Evolutionary conservation across 2,329 filamentous ascomycete species (phyloP), one percentile per base, ranked within the genome.

Genomic region (Cladosporium colombiae): DNA sequence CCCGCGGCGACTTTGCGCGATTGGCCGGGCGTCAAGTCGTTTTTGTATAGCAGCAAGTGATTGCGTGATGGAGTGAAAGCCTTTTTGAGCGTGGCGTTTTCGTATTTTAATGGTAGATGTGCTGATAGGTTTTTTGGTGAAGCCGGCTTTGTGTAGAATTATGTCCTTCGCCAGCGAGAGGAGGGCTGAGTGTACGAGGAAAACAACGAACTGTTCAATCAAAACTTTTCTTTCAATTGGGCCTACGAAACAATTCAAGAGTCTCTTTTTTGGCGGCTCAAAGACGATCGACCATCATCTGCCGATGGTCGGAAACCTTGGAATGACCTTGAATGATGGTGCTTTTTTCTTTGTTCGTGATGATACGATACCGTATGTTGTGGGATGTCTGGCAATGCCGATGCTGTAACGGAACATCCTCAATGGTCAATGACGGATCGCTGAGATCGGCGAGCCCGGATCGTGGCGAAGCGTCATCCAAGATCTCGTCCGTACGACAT

Each of bases 1-100:
- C 11, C 7, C 56, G 37, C 18, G 33, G 23, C 33, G 33, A 37
- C 23, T 29, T 44, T 35, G 25, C 37, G 56, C 56, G 21, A 29
- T 59, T 59, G 56, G 37, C 35, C 56, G 21, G 56, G 56, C 56
- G 55, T 57, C 13, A 57, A 57, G 31, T 55, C 52, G 52, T 55
- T 55, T 31, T 21, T 55, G 29, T 55, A 55, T 21, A 55, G 52
- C 25, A 55, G 52, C 25, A 21, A 55, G 29, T 33, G 27, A 33
- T 21, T 11, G n/a, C n/a, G n/a, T 21, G 52, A 29, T 33, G 52
- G 2, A 13, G 25, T n/a, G 10, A 18, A 18, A 53, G 52, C 52
- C 11, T 35, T 33, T 55, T 55, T 21, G 52, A 55, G 52, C 52
- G 52, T 5, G 29, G 52, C 52, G 52, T 55, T 55, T 55, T 33